Conservation (phyloP, 108 stramenopile genomes). For the Aureococcus anophagefferens region DNA sequence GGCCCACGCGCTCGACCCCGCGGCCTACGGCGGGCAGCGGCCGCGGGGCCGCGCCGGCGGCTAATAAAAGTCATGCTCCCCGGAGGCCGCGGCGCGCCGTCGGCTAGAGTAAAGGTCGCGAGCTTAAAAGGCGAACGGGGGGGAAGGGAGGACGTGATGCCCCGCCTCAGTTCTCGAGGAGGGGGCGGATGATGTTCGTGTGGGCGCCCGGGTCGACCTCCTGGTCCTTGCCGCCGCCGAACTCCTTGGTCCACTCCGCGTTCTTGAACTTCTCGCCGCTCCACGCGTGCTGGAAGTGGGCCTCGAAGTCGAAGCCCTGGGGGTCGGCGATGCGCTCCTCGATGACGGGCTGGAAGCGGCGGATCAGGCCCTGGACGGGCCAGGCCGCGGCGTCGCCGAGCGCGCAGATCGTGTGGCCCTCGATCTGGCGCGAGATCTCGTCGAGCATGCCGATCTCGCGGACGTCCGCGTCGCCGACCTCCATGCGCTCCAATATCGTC, state of each 20-base stretch:
- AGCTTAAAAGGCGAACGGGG: too few relatives aligned
- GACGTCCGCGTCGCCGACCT: constrained; percentile 94
- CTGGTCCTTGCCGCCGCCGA: constrained; percentile 62
- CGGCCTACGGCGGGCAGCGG: too few relatives aligned
- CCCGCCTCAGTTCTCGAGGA: too few relatives aligned
- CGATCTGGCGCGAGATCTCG: constrained; percentile 97
- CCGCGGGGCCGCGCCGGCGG: too few relatives aligned
- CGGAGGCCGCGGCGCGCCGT: too few relatives aligned
- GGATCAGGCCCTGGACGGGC: constrained; percentile 95
- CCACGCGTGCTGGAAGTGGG: constrained; percentile 91
- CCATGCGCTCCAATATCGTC: constrained; percentile 84
- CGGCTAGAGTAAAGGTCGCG: too few relatives aligned
- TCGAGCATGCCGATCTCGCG: constrained; percentile 99
- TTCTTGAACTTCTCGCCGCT: constrained; percentile 83
- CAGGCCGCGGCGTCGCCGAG: constrained; percentile 99
- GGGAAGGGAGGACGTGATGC: too few relatives aligned
- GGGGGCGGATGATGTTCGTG: too few relatives aligned
- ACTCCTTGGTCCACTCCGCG: constrained; percentile 71
- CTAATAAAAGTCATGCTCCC: too few relatives aligned
- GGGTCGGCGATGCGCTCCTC: constrained; percentile 91
- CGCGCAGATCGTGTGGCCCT: constrained; percentile 99
- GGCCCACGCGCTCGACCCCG: too few relatives aligned
- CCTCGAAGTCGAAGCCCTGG: constrained; percentile 68
- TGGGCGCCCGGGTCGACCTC: not conserved
- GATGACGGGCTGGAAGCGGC: constrained; percentile 94